A percentile compares a stretch with the other conserved stretches of the same genome.
phyloP scores from a whole-genome alignment of 192 early-diverging fungal genomes.

The Coemansia sp. region DNA sequence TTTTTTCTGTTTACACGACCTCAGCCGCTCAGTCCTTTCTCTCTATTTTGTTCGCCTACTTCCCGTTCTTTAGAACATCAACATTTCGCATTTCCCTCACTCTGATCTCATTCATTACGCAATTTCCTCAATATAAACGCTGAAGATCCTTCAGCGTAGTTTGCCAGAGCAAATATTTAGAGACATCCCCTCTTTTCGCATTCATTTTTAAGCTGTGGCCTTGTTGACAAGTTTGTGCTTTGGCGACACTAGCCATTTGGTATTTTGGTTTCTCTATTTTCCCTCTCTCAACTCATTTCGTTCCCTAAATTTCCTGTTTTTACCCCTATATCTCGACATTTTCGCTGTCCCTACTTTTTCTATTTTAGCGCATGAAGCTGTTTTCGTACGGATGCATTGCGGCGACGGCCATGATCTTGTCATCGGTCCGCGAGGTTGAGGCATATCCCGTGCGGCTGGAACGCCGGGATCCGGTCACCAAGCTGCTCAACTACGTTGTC shows the following conservation, averaged over 20 bases:
- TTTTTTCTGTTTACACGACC: constrained; percentile 5
- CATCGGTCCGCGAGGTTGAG: constrained; percentile 8
- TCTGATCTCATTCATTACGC: constrained; percentile 12
- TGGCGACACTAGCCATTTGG: too few species aligned
- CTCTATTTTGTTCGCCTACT: neutral
- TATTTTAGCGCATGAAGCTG: constrained; percentile 31
- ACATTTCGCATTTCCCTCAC: neutral
- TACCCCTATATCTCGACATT: neutral
- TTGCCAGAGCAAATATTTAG: too few species aligned
- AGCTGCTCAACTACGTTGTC: constrained; percentile 31
- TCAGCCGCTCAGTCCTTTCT: neutral
- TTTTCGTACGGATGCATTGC: constrained; percentile 25
- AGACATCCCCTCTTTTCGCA: too few species aligned
- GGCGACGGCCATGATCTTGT: constrained; percentile 18
- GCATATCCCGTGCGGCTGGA: constrained; percentile 43
- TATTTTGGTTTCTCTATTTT: too few species aligned
- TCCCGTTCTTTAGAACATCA: neutral
- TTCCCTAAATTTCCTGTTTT: neutral
- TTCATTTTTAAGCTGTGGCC: too few species aligned
- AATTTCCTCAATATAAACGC: constrained; percentile 9
- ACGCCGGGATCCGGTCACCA: constrained; percentile 42
- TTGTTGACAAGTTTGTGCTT: too few species aligned
- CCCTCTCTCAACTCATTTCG: neutral
- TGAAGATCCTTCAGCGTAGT: neutral
- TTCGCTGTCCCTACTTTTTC: neutral